Evolutionary conservation across 129 eudicot genomes (phyloP).

Genomic region (Apium graveolens): DNA sequence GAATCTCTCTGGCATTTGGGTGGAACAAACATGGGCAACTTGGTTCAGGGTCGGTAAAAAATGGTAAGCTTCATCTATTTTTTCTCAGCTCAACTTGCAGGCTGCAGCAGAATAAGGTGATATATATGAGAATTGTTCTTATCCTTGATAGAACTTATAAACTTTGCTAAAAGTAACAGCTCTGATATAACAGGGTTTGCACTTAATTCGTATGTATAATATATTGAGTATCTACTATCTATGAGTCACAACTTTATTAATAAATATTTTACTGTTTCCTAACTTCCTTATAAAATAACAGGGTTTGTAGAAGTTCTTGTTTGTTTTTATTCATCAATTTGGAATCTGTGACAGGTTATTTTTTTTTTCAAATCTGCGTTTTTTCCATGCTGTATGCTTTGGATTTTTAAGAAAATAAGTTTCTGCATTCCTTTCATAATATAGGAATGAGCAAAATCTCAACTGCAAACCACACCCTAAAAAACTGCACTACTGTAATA

Average conservation of each 20-base stretch:
- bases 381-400: neutral
- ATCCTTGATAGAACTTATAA: neutral
- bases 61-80: constrained; percentile 36
- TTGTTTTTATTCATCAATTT: neutral
- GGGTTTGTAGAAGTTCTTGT: neutral
- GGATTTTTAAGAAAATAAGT: neutral
- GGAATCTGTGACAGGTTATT: neutral
- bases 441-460: too few species aligned
- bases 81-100: neutral
- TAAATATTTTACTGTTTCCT: neutral
- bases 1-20: constrained; percentile 67
- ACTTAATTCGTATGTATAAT: neutral
- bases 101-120: neutral
- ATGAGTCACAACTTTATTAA: neutral
- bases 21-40: constrained; percentile 99
- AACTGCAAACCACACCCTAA: too few species aligned
- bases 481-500: too few species aligned
- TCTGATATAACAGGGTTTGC: neutral
- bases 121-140: neutral
- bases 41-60: constrained; percentile 74
- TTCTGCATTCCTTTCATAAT: neutral
- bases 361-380: neutral
- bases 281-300: neutral
- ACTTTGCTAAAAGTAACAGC: neutral
- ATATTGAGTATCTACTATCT: neutral